These are phyloP conservation scores for Hymenoscyphus scutula DNA, from an alignment of 2,329 filamentous ascomycete species.

Conservation along the genomic window DNA sequence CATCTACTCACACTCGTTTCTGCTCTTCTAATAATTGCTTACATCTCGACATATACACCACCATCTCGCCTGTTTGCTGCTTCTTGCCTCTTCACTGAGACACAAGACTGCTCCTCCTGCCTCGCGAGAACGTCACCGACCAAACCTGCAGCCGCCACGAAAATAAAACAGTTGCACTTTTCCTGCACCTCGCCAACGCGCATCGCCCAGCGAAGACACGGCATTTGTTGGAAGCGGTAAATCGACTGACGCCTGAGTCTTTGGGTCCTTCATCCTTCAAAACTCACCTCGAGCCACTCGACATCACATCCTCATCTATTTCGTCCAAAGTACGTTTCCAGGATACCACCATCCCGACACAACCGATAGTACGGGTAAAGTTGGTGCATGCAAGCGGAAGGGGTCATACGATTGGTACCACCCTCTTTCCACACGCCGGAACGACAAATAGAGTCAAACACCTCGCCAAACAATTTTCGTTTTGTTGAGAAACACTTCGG, in stretches of 20 bases:
- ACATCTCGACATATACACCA: neutral
- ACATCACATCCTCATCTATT: neutral
- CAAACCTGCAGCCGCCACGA: slow-evolving; percentile 11
- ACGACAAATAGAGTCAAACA: slow-evolving; percentile 5
- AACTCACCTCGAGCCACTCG: neutral
- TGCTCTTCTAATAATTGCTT: neutral
- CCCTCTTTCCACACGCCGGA: slow-evolving; percentile 3
- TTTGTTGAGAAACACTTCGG: neutral
- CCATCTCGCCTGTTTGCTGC: neutral
- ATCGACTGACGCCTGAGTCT: slow-evolving; percentile 1
- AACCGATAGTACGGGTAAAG: slow-evolving; percentile 9
- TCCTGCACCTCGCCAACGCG: slow-evolving; percentile 14
- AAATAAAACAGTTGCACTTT: slow-evolving; percentile 9
- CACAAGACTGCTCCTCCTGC: neutral
- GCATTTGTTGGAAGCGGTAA: neutral
- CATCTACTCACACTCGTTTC: neutral
- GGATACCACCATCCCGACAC: neutral
- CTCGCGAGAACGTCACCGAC: neutral
- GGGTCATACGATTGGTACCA: slow-evolving; percentile 10
- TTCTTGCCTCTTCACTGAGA: slow-evolving; percentile 1
- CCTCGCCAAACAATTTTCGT: neutral
- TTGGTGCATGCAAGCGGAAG: slow-evolving; percentile 3
- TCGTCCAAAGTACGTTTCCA: slow-evolving; percentile 1
- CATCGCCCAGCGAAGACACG: neutral
- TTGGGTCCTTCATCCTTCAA: slow-evolving; percentile 2